These are phyloP conservation scores for Claviceps capensis DNA, from an alignment of 2,329 filamentous ascomycete genomes.

Conservation along the genomic window DNA sequence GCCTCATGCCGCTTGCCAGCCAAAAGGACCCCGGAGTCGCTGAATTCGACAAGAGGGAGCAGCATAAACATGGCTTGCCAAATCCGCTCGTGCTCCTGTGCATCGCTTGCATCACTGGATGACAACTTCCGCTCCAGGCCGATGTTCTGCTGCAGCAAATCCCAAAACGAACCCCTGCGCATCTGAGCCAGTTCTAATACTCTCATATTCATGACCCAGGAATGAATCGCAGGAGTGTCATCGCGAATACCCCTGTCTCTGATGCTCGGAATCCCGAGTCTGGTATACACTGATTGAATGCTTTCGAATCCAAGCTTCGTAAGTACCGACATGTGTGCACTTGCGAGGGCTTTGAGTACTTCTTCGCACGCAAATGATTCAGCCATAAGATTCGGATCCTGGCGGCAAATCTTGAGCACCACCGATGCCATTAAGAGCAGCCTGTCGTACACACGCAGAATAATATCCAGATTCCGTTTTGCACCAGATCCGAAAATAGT, in stretches of 20 bases:
- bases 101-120: slow-evolving; percentile 21
- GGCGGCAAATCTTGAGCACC: slow-evolving; percentile 29
- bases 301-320: slow-evolving; percentile 27
- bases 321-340: slow-evolving; percentile 25
- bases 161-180: slow-evolving; percentile 46
- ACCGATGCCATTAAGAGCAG: slow-evolving; percentile 21
- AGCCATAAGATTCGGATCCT: slow-evolving; percentile 15
- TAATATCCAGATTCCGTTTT: slow-evolving; percentile 3
- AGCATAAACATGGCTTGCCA: slow-evolving; percentile 49
- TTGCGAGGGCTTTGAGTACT: slow-evolving; percentile 29
- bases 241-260: slow-evolving; percentile 39
- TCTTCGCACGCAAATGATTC: slow-evolving; percentile 34
- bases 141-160: slow-evolving; percentile 34
- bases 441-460: slow-evolving; percentile 16
- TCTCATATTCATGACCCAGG: slow-evolving; percentile 47
- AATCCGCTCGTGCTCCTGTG: slow-evolving; percentile 35
- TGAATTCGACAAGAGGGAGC: slow-evolving; percentile 47
- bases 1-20: slow-evolving; percentile 17
- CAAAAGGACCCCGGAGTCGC: slow-evolving; percentile 35
- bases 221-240: slow-evolving; percentile 30
- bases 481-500: neutral
- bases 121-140: slow-evolving; percentile 19
- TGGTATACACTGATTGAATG: slow-evolving; percentile 32
- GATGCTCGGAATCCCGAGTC: slow-evolving; percentile 29
- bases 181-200: slow-evolving; percentile 36